These are phyloP conservation scores for Diaporthe ilicicola DNA, from an alignment of 2,329 filamentous ascomycete species.

Conservation along the genomic window DNA sequence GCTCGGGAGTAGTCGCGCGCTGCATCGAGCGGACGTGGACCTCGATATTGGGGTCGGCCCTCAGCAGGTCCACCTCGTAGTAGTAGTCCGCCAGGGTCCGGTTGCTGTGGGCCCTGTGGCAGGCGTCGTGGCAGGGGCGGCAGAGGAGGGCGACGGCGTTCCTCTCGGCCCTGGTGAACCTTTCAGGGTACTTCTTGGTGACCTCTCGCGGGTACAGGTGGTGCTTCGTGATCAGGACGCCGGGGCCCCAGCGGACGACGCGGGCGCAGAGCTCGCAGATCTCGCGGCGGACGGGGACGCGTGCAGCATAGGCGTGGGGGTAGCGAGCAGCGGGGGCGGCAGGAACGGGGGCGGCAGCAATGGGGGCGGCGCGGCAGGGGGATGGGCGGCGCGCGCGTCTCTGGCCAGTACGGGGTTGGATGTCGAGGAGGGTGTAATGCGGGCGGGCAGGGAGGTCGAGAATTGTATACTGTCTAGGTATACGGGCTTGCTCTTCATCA, in stretches of 20 bases:
- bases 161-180: neutral
- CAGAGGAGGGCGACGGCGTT: neutral
- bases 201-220: conserved; percentile 18
- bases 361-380: neutral
- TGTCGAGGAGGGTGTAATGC: neutral
- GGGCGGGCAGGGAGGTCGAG: neutral
- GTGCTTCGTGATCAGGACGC: conserved; percentile 21
- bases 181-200: neutral
- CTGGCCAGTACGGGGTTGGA: neutral
- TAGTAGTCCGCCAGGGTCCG: neutral
- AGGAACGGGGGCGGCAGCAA: neutral
- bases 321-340: neutral
- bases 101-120: neutral
- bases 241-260: conserved; percentile 15
- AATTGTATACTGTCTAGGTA: neutral
- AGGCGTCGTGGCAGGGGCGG: conserved; percentile 19
- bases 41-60: neutral
- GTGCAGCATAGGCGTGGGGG: neutral
- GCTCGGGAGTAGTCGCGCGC: conserved; percentile 12
- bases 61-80: conserved; percentile 6
- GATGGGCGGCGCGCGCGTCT: neutral
- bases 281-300: neutral
- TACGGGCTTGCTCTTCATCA: neutral
- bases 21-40: neutral
- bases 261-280: conserved; percentile 19